These are phyloP conservation scores for Populus hybrid DNA, from an alignment of 441 rosid genomes.

Conservation along the genomic window DNA sequence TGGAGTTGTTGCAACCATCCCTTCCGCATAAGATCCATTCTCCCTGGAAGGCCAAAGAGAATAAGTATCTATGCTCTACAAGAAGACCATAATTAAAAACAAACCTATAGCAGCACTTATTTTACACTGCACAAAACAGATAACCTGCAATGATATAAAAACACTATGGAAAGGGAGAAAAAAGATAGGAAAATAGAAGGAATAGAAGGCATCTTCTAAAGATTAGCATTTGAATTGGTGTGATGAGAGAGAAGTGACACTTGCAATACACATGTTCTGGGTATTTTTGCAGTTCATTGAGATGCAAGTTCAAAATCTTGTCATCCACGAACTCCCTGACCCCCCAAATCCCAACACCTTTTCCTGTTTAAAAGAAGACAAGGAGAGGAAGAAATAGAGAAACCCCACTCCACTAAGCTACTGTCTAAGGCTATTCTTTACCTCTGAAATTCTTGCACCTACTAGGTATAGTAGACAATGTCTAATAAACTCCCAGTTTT, in stretches of 20 bases:
- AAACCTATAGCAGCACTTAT: background rate
- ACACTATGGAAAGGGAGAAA: background rate
- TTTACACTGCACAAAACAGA: background rate
- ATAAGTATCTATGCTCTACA: slow-evolving; percentile 14
- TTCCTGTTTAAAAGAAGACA: background rate
- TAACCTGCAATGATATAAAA: background rate
- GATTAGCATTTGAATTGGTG: background rate
- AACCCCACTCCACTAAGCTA: background rate
- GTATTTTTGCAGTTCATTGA: background rate
- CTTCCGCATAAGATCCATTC: slow-evolving; percentile 94
- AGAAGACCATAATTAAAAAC: slow-evolving; percentile 2
- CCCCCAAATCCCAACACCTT: background rate
- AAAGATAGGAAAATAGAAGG: background rate
- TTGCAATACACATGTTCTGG: background rate
- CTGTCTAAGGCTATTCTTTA: background rate
- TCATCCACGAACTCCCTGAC: background rate
- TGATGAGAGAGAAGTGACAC: background rate
- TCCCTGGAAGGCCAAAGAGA: slow-evolving; percentile 56
- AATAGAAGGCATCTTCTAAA: background rate
- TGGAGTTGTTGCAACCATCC: slow-evolving; percentile 54
- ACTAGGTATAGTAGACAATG: background rate
- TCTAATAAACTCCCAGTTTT: background rate
- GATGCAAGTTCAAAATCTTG: background rate
- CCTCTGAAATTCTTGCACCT: background rate
- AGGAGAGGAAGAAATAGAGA: background rate